Conservation (phyloP, 139 green algal species). For the Limnomonas spitsbergensis region DNA sequence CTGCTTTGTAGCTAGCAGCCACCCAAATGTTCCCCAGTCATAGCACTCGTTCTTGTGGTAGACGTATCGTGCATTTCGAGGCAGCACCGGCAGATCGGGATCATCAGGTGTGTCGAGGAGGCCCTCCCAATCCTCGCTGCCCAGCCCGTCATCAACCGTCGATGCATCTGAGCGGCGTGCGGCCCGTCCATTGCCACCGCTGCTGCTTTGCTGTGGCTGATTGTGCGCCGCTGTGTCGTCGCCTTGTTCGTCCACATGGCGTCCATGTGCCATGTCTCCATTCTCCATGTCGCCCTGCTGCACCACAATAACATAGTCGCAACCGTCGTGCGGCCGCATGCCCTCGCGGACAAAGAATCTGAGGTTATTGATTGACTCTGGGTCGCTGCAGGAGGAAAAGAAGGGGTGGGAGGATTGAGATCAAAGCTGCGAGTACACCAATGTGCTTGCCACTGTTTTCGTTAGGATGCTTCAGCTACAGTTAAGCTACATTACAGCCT, state of each 20-base stretch:
- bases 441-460: too few species aligned
- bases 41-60: conserved; percentile 74
- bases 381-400: too few species aligned
- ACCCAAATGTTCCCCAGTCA: conserved; percentile 77
- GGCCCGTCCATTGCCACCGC: neutral
- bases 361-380: conserved; percentile 71
- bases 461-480: too few species aligned
- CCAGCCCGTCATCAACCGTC: too few species aligned
- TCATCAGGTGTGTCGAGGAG: too few species aligned
- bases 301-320: conserved; percentile 73
- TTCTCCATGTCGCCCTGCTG: conserved; percentile 33
- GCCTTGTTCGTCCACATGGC: neutral
- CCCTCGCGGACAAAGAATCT: conserved; percentile 68
- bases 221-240: neutral
- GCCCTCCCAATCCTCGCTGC: too few species aligned
- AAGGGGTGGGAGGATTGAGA: too few species aligned
- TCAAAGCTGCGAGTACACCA: too few species aligned
- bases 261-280: neutral
- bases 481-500: too few species aligned
- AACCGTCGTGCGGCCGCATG: conserved; percentile 41
- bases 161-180: too few species aligned
- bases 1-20: conserved; percentile 49
- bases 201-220: too few species aligned
- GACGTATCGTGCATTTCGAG: conserved; percentile 63
- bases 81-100: conserved; percentile 48